Conservation (phyloP, 2,329 filamentous ascomycete species). For the Falciphora oryzae region DNA sequence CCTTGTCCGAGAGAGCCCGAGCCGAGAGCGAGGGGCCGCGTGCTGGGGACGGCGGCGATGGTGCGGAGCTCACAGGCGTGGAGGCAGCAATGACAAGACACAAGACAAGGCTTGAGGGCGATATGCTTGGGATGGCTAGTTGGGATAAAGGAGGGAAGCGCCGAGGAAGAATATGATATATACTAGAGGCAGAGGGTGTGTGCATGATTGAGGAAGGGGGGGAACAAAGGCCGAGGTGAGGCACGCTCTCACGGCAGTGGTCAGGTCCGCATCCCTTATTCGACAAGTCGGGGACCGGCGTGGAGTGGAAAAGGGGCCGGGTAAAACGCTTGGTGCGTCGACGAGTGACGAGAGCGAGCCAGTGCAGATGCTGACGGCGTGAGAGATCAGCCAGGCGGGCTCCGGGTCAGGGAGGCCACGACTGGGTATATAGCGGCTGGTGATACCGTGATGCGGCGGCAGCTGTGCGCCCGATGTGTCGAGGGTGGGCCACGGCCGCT, state of each 20-base stretch:
- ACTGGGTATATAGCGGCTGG: conserved; percentile 52
- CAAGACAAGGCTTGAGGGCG: not conserved
- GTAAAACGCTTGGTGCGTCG: conserved; percentile 46
- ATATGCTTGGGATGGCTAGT: not conserved
- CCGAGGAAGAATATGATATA: conserved; percentile 21
- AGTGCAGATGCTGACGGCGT: not conserved
- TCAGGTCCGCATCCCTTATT: conserved; percentile 28
- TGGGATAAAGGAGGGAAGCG: conserved; percentile 6
- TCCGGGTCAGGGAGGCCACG: conserved; percentile 12
- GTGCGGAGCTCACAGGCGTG: conserved; percentile 18
- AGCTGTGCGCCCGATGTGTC: conserved; percentile 32
- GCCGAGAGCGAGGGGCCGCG: conserved; percentile 55
- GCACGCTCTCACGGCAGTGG: conserved; percentile 12
- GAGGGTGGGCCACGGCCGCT: conserved; percentile 24
- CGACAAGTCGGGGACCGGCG: not conserved
- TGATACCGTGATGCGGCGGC: conserved; percentile 30
- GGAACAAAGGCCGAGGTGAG: not conserved
- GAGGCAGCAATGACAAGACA: conserved; percentile 12
- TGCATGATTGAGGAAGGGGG: conserved; percentile 35
- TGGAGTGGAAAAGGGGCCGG: conserved; percentile 16
- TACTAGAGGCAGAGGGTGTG: conserved; percentile 16
- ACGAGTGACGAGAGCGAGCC: conserved; percentile 32
- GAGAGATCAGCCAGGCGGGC: conserved; percentile 23
- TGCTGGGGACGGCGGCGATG: conserved; percentile 50
- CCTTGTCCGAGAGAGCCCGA: conserved; percentile 52